Evolutionary conservation across 805 yeast genomes (phyloP), one percentile per base, ranked within the genome.

Genomic region (Kodamaea jinghongensis): DNA sequence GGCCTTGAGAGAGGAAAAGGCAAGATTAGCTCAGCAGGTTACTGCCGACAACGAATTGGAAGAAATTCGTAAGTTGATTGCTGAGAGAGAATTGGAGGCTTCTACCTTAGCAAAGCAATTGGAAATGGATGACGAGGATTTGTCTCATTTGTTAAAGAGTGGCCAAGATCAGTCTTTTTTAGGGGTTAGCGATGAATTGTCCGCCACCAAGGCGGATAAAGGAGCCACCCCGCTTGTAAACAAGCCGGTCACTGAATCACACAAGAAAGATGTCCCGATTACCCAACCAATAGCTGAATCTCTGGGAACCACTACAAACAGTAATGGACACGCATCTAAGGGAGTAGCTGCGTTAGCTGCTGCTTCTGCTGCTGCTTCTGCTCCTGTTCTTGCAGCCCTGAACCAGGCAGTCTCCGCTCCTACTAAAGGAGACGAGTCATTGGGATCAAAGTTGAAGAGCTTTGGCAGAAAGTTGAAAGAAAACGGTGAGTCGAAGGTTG

Each of bases 1-100:
- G 50, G 63, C 60, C 22, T 56, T 69, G 43, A 60, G 69, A 43
- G 68, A 59, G 38, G 70, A 68, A 40, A 67, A 64, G 47, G 62
- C 56, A 13, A 51, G 58, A 43, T 57, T 58, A 41, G 45, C 61
- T n/a, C 43, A 37, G 29, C 51, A 56, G 37, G 54, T 53, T 23
- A 44, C 46, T 23, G 46, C 46, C 25, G 54, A 53, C 17, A 39
- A 45, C 33, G 50, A 55, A 25, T 36, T 58, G 33, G 60, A 50
- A 15, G 60, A 58, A 17, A 46, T 58, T 42, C 55, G 59, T 40
- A 46, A 56, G 38, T 54, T 61, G 34, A 63, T 63, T 38, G 62
- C 55, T 32, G 61, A 56, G 10, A 48, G 67, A 39, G 66, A 64
- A 42, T 47, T 54, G 29, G 67, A 64, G 44, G 63, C 60, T 28